Evolutionary conservation across 1,284 basidiomycete species (phyloP), one percentile per base, ranked within the genome.

Genomic region (Trametes pubescens): DNA sequence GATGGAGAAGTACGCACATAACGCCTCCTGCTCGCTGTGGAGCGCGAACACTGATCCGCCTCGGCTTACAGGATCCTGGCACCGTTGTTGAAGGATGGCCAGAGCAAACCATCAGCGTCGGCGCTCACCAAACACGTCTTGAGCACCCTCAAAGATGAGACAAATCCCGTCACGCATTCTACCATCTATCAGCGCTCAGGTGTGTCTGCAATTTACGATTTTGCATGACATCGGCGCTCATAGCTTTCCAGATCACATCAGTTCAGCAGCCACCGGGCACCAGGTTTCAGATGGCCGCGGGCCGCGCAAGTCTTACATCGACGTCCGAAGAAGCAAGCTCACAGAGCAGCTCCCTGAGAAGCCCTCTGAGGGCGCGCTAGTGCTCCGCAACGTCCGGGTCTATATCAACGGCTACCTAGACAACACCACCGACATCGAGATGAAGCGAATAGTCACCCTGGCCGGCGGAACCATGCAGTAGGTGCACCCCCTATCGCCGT

Each of bases 121-220:
- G 76, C 79, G 16, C 70, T 89, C 51, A 90, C 84, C 13, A 86
- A 80, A 61, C 81, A 84, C 64, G 73, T 92, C 18, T 73, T 92
- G 56, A 81, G 75, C 40, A 90, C 86, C 0, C 78, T 92, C 57
- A 72, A 79, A 16, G 82, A 89, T 61, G 76, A 82, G 64, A 81
- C 82, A 5, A 92, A 92, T 71, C 90, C 91, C 2, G 90, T 92
- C 56, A 90, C 89, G 1, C 86, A 90, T 69, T 90, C 88, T 0
- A 84, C 90, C 69, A 84, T 87, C 55, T 79, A 78, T 57, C 76
- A 84, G 40, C 84, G 88, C 62, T 80, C 88, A 73, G 88, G 90
- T 87, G 77, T 65, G 52, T 59, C 24, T 47, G 52, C 34, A 21
- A 37, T 18, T 21, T 35, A 21, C 51, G 29, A 37, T 40, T n/a